phyloP scores from a whole-genome alignment of 345 rosid species.

The Clarkia xantiana region DNA sequence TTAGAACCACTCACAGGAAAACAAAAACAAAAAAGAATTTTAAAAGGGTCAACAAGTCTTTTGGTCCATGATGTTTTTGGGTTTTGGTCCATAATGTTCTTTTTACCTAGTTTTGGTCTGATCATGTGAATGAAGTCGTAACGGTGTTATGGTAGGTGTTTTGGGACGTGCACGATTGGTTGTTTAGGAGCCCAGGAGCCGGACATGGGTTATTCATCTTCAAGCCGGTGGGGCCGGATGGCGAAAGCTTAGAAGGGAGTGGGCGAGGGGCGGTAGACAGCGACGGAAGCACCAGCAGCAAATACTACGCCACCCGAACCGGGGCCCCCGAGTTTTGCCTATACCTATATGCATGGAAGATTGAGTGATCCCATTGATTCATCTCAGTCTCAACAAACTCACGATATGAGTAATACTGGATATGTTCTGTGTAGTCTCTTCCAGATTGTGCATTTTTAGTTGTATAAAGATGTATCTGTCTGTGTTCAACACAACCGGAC shows the following conservation, averaged over 20 bases:
- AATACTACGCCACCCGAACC: constrained; percentile 38
- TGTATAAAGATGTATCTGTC: too few relatives aligned
- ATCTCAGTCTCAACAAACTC: neutral
- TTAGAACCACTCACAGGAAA: too few relatives aligned
- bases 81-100: too few relatives aligned
- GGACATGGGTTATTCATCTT: constrained; percentile 76
- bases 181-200: constrained; percentile 44
- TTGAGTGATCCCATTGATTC: constrained; percentile 28
- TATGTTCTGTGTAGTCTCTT: too few relatives aligned
- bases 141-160: constrained; percentile 31
- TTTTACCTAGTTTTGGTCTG: too few relatives aligned
- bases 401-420: too few relatives aligned
- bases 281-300: constrained; percentile 44
- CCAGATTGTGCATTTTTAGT: too few relatives aligned
- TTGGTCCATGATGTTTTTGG: too few relatives aligned
- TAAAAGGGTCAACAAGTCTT: too few relatives aligned
- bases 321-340: constrained; percentile 53
- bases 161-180: constrained; percentile 97
- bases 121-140: too few relatives aligned
- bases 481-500: too few relatives aligned
- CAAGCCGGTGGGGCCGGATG: constrained; percentile 52
- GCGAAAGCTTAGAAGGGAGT: constrained; percentile 35
- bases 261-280: constrained; percentile 28
- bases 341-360: constrained; percentile 79
- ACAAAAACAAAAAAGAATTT: too few relatives aligned